Evolutionary conservation across 176 grass and related monocot genomes (phyloP).

Genomic region (Phragmites australis): DNA sequence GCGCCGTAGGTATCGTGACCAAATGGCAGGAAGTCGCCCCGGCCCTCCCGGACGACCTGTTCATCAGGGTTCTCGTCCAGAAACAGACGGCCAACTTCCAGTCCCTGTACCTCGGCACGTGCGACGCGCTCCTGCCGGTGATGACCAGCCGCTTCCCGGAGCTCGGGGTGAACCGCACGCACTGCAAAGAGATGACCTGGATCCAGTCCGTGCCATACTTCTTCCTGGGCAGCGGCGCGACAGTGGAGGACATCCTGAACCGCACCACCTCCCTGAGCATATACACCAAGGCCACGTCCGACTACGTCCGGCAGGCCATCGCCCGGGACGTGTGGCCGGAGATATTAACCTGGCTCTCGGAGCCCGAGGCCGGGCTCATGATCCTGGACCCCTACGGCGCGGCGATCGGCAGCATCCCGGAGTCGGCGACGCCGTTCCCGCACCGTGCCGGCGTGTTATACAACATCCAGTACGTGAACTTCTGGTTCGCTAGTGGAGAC

Average conservation of each 20-base stretch:
- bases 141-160: conserved; percentile 48
- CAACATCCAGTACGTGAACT: conserved; percentile 54
- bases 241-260: conserved; percentile 45
- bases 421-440: too few species aligned
- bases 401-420: too few species aligned
- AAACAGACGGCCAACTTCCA: conserved; percentile 31
- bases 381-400: conserved; percentile 49
- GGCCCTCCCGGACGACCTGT: conserved; percentile 37
- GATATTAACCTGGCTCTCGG: conserved; percentile 24
- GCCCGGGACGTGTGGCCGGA: background rate
- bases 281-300: conserved; percentile 50
- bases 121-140: conserved; percentile 22
- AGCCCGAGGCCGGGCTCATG: conserved; percentile 47
- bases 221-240: conserved; percentile 25
- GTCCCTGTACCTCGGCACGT: conserved; percentile 44
- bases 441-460: conserved; percentile 47
- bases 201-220: conserved; percentile 50
- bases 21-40: conserved; percentile 58
- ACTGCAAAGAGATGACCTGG: conserved; percentile 62
- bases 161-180: conserved; percentile 28
- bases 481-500: background rate
- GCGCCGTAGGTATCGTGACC: conserved; percentile 42
- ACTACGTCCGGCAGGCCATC: conserved; percentile 50
- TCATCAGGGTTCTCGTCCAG: conserved; percentile 17
- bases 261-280: background rate